Evolutionary conservation across 192 early-diverging fungal species (phyloP).

Genomic region (Phlyctochytrium bullatum): DNA sequence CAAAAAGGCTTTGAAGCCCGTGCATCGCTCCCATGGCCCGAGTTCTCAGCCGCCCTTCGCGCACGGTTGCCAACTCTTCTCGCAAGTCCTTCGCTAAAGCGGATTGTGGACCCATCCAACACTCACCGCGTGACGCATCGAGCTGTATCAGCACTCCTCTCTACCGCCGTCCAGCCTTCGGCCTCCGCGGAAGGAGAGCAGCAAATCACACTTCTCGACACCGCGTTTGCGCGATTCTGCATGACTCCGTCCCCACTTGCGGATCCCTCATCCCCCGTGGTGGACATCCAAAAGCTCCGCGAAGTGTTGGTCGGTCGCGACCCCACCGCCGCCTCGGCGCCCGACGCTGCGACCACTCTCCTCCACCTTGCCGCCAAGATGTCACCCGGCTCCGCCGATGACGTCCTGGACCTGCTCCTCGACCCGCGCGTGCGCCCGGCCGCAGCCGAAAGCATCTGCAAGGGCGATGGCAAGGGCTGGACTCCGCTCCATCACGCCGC

Average conservation of each 20-base stretch:
- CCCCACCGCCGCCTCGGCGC: not conserved
- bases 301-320: slow-evolving; percentile 12
- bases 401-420: slow-evolving; percentile 15
- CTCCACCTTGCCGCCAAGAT: slow-evolving; percentile 2
- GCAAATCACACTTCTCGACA: not conserved
- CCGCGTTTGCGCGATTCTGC: slow-evolving; percentile 5
- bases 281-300: not conserved
- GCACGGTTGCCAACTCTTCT: not conserved
- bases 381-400: slow-evolving; percentile 9
- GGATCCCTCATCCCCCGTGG: not conserved
- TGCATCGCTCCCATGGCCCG: slow-evolving; percentile 5
- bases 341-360: not conserved
- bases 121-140: not conserved
- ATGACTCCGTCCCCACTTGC: not conserved
- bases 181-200: not conserved
- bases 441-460: not conserved
- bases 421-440: slow-evolving; percentile 12
- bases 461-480: slow-evolving; percentile 14
- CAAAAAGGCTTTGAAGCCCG: not conserved
- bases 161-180: slow-evolving; percentile 1
- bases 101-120: not conserved
- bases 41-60: slow-evolving; percentile 10
- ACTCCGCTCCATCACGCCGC: slow-evolving; percentile 12
- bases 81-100: not conserved
- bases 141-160: not conserved